Evolutionary conservation across 2,329 filamentous ascomycete genomes (phyloP), one percentile per base, ranked within the genome.

Genomic region (Massarina eburnea): DNA sequence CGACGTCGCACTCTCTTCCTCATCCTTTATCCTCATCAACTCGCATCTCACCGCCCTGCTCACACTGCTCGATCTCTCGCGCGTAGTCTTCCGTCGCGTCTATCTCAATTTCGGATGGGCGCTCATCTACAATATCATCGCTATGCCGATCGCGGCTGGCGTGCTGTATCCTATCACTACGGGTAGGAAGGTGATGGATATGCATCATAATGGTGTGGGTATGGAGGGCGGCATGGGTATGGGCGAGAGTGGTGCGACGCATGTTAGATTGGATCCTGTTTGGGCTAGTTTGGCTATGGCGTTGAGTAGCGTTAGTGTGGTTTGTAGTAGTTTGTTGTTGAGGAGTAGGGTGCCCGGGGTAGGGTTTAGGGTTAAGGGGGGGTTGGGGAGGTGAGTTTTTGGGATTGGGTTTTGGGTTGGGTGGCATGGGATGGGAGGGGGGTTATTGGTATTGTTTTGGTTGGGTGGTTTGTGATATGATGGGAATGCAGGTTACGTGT

Each of bases 251-350:
- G 63, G 60, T 2, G 79, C 76, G 1, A 64, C 66, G 22, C 86
- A 87, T 63, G 71, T 90, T 17, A 74, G 80, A 49, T 71, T 91
- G 37, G 85, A 89, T 66, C 88, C 88, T 0, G 88, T 88, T 1
- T 96, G 91, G 91, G 92, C 91, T 4, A 86, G 85, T 55, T 71
- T 96, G 66, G 91, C 91, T 1, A 97, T 96, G 92, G 92, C 92
- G 20, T 71, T 91, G 68, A 96, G 91, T 70, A 92, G 88, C 68
- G 85, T 96, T 55, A 94, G 88, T 62, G 91, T 97, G 36, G 87
- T 96, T 40, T 73, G 82, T 63, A 95, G 90, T 67, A 92, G 88
- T 73, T 71, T 96, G 61, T 77, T 84, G 39, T 70, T 96, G 73
- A 81, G 85, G 64, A 78, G 70, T 43, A 58, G 50, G 42, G 43